Percentiles rank a stretch among this genome's conserved stretches.
Evolutionary conservation across 2,329 filamentous ascomycete genomes (phyloP).

Genomic region (Verruconis gallopava): DNA sequence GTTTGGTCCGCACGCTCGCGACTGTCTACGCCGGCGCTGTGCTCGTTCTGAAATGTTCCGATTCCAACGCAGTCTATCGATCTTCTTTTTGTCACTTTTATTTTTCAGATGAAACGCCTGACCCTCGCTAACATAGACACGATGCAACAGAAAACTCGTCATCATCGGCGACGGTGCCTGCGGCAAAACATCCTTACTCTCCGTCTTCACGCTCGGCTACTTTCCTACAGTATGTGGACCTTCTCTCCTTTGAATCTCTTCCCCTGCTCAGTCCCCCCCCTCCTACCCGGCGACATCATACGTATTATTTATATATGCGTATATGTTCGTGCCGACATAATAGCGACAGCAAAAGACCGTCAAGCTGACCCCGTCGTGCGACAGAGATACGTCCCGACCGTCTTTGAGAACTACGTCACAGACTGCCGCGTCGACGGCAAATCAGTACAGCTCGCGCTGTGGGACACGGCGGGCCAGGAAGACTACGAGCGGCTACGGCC

Average conservation of each 20-base stretch:
- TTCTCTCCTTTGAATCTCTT: background rate
- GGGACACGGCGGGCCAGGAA: conserved; percentile 99
- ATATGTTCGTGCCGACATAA: background rate
- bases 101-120: no score
- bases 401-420: conserved; percentile 99
- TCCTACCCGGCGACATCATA: background rate
- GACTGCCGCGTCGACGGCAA: conserved; percentile 97
- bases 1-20: no score
- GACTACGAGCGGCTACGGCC: conserved; percentile 94
- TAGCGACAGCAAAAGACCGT: no score
- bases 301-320: conserved; percentile 12
- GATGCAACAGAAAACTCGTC: conserved; percentile 71
- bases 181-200: conserved; percentile 93
- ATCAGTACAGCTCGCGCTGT: conserved; percentile 93
- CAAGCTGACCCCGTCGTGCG: background rate
- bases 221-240: conserved; percentile 74
- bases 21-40: no score
- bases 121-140: background rate
- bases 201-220: conserved; percentile 94
- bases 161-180: conserved; percentile 97
- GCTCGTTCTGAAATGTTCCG: no score
- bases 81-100: no score
- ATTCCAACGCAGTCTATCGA: no score
- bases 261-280: conserved; percentile 1
- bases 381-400: conserved; percentile 63